Percentiles rank a stretch among this genome's conserved stretches.
Evolutionary conservation across 768 basidiomycete species (phyloP).

Genomic region (Lentinus brumalis): DNA sequence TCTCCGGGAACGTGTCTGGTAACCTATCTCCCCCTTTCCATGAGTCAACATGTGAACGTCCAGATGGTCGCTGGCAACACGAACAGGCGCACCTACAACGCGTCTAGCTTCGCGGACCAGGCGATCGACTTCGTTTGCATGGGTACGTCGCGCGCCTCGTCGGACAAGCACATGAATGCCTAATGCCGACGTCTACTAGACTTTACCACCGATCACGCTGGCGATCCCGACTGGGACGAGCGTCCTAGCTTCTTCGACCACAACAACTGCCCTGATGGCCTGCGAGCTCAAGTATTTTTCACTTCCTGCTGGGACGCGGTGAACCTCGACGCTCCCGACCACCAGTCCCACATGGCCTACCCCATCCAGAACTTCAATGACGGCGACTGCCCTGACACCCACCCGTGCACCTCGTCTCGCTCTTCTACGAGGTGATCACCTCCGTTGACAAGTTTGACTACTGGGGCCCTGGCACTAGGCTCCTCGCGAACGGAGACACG

Average conservation of each 20-base stretch:
- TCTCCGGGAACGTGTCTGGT: neutral
- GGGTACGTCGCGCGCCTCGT: conserved; percentile 1
- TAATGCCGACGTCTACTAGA: neutral
- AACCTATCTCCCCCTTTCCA: neutral
- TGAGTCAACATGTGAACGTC: conserved; percentile 12
- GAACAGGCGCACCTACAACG: conserved; percentile 33
- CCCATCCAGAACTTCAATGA: conserved; percentile 26
- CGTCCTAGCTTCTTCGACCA: conserved; percentile 19
- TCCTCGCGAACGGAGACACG: conserved; percentile 26
- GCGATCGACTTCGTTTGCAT: conserved; percentile 38
- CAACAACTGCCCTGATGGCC: conserved; percentile 27
- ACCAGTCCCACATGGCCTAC: conserved; percentile 43
- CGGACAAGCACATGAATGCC: conserved; percentile 11
- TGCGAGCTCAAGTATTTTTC: conserved; percentile 36
- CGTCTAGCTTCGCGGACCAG: conserved; percentile 30
- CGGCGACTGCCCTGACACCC: conserved; percentile 25
- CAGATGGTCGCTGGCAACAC: conserved; percentile 36
- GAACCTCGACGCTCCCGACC: conserved; percentile 40
- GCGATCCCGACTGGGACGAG: conserved; percentile 22
- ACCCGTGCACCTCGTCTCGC: conserved; percentile 28
- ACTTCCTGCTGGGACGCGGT: conserved; percentile 42
- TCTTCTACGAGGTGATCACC: conserved; percentile 29
- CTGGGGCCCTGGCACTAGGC: conserved; percentile 24
- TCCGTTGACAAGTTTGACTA: conserved; percentile 14
- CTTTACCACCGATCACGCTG: conserved; percentile 20